Conservation (phyloP, 2,329 filamentous ascomycete species). For the Phaeoacremonium minimum region DNA sequence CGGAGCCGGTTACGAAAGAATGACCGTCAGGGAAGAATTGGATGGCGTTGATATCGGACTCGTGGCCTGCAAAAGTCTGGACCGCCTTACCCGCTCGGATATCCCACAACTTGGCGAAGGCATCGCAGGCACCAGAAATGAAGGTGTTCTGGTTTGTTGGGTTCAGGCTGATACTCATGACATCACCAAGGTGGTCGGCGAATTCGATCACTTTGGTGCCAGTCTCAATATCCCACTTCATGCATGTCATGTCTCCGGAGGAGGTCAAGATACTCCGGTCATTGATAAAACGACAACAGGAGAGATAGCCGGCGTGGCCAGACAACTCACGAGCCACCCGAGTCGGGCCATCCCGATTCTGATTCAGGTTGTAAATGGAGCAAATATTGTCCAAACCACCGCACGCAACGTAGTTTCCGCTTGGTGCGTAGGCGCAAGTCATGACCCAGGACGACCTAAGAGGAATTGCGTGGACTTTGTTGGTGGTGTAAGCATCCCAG, state of each 20-base stretch:
- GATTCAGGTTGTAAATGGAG: slow-evolving; percentile 98
- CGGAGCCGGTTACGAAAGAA: slow-evolving; percentile 95
- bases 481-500: slow-evolving; percentile 99
- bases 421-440: slow-evolving; percentile 98
- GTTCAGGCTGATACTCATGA: slow-evolving; percentile 99
- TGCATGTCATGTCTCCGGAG: slow-evolving; percentile 98
- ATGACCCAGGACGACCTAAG: slow-evolving; percentile 98
- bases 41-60: slow-evolving; percentile 98
- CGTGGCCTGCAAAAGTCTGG: slow-evolving; percentile 96
- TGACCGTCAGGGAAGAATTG: slow-evolving; percentile 99
- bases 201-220: slow-evolving; percentile 97
- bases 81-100: slow-evolving; percentile 97
- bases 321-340: slow-evolving; percentile 93
- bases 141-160: slow-evolving; percentile 99
- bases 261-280: slow-evolving; percentile 97
- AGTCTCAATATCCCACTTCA: slow-evolving; percentile 99
- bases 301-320: slow-evolving; percentile 94
- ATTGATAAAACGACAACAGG: slow-evolving; percentile 98
- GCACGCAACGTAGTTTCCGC: slow-evolving; percentile 96
- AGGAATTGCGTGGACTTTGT: slow-evolving; percentile 98
- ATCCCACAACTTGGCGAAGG: slow-evolving; percentile 98
- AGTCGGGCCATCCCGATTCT: slow-evolving; percentile 90
- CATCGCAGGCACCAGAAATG: slow-evolving; percentile 97
- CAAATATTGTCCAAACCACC: slow-evolving; percentile 99
- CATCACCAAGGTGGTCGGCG: slow-evolving; percentile 94